Conservation (phyloP, 306 rosid species). For the Vachellia pachyceras region DNA sequence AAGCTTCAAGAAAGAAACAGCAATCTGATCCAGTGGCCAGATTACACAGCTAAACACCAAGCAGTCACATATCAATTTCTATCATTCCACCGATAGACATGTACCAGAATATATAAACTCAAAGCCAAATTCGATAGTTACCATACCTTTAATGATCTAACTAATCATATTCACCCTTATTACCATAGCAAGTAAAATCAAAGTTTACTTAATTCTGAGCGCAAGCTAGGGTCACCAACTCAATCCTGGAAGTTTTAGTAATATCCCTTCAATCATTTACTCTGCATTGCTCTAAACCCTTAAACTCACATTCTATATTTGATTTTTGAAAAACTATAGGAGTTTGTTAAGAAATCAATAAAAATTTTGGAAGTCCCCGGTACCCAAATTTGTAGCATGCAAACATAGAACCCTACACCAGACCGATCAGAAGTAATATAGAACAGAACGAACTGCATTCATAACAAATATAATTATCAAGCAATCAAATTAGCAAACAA, state of each 20-base stretch:
- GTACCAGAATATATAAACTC: constrained; percentile 11
- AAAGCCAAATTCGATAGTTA: constrained; percentile 1
- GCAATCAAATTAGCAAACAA: no score
- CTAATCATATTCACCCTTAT: background rate
- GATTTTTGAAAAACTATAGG: background rate
- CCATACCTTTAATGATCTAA: background rate
- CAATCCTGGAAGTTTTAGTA: background rate
- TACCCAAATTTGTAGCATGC: background rate
- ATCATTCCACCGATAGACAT: background rate
- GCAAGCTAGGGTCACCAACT: background rate
- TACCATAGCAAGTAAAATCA: background rate
- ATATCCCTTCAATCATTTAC: background rate
- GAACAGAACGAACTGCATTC: no score
- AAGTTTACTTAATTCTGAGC: background rate
- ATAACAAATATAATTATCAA: no score
- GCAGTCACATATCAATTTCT: background rate
- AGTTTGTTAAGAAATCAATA: no score
- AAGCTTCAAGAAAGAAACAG: constrained; percentile 25
- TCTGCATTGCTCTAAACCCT: background rate
- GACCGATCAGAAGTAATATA: background rate
- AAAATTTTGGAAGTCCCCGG: background rate
- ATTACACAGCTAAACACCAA: background rate
- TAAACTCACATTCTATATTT: background rate
- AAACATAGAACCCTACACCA: background rate
- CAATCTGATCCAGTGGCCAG: background rate